Percentiles rank a stretch among this genome's conserved stretches.
Conservation (phyloP, 2,329 filamentous ascomycete species). For the Akanthomyces dipterigenus region DNA sequence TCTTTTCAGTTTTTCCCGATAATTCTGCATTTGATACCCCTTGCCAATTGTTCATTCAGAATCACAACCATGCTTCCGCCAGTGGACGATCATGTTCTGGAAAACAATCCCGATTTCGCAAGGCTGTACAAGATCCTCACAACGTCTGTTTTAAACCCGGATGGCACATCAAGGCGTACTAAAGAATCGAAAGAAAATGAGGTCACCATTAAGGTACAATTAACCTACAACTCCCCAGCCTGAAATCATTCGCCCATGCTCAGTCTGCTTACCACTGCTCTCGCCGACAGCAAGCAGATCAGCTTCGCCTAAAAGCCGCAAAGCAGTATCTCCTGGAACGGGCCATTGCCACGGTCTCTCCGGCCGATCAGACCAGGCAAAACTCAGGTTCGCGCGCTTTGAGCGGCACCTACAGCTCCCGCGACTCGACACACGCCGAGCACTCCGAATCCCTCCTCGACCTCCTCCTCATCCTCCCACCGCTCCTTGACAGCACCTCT, state of each 20-base stretch:
- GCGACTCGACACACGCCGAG: conserved; percentile 1
- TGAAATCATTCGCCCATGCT: neutral
- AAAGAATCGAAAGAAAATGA: conserved; percentile 43
- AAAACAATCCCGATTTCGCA: conserved; percentile 54
- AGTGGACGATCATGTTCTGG: conserved; percentile 46
- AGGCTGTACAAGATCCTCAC: conserved; percentile 47
- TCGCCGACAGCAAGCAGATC: conserved; percentile 39
- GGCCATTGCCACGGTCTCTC: conserved; percentile 41
- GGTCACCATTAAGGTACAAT: conserved; percentile 40
- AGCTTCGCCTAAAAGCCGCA: conserved; percentile 40
- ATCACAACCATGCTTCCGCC: conserved; percentile 46
- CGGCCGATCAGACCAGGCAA: conserved; percentile 18
- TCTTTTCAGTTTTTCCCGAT: neutral
- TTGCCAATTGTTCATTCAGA: neutral
- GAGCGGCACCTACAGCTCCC: conserved; percentile 17
- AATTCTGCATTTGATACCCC: conserved; percentile 1
- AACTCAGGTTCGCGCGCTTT: neutral
- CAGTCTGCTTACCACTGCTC: neutral
- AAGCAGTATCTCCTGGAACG: conserved; percentile 44
- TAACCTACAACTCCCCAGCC: neutral
- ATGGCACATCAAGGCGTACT: conserved; percentile 51
- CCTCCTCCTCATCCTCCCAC: conserved; percentile 41
- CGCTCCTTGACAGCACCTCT: conserved; percentile 29
- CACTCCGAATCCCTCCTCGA: conserved; percentile 17
- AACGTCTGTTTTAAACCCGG: conserved; percentile 46